Percentiles rank a stretch among this genome's conserved stretches.
phyloP scores from a whole-genome alignment of 352 stramenopile species.

The Phytophthora pseudosyringae region DNA sequence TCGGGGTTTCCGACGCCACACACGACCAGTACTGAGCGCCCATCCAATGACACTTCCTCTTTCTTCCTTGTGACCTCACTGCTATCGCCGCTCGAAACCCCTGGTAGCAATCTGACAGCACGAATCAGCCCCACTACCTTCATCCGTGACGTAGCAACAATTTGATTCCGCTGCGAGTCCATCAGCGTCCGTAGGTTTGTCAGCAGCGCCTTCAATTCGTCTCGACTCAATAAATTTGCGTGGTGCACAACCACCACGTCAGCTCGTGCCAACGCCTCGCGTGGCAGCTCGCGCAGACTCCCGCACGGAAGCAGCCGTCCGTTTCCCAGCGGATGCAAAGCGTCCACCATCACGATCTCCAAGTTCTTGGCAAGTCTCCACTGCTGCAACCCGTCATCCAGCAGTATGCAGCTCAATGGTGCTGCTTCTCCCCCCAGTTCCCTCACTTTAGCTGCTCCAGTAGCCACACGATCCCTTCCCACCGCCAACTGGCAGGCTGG shows the following conservation, averaged over 20 bases:
- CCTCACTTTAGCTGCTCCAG: constrained; percentile 46
- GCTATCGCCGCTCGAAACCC: not conserved
- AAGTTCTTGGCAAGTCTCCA: constrained; percentile 66
- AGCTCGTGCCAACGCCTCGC: constrained; percentile 47
- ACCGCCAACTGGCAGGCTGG: constrained; percentile 49
- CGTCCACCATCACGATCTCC: constrained; percentile 78
- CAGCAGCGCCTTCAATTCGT: constrained; percentile 24
- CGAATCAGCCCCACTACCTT: constrained; percentile 40
- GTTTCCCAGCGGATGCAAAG: constrained; percentile 73
- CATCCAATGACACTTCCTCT: constrained; percentile 8
- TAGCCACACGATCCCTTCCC: constrained; percentile 31
- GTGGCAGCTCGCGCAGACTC: constrained; percentile 58
- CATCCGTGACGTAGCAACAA: constrained; percentile 66
- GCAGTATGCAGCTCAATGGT: constrained; percentile 48
- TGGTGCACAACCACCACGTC: constrained; percentile 73
- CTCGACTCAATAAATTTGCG: constrained; percentile 41
- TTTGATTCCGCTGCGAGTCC: constrained; percentile 2
- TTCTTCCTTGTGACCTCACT: not conserved
- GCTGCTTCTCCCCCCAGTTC: constrained; percentile 19
- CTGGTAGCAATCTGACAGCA: constrained; percentile 8
- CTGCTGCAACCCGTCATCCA: constrained; percentile 80
- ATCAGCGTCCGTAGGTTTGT: constrained; percentile 18
- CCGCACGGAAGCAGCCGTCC: constrained; percentile 57
- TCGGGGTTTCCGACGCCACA: constrained; percentile 75
- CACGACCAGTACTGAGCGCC: constrained; percentile 44